These are phyloP conservation scores for Candolleomyces eurysporus DNA, from an alignment of 768 basidiomycete species.

Conservation along the genomic window DNA sequence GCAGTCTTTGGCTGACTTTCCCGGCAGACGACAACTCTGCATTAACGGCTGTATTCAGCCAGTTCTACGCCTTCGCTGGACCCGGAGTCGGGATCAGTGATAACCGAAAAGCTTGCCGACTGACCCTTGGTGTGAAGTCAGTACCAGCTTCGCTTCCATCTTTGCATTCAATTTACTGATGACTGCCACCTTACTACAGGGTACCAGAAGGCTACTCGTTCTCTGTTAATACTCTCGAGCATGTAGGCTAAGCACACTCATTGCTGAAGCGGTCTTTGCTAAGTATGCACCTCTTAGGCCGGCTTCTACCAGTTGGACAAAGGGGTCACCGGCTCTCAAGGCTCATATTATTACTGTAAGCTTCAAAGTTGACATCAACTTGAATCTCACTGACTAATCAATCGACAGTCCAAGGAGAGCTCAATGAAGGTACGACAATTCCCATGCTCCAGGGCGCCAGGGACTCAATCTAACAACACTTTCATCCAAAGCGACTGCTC, in stretches of 20 bases:
- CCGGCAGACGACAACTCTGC: not conserved
- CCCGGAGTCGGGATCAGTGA: slow-evolving; percentile 14
- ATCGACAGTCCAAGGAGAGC: slow-evolving; percentile 12
- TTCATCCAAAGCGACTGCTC: slow-evolving; percentile 10
- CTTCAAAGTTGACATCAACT: not conserved
- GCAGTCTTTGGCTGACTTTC: not conserved
- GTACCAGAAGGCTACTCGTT: slow-evolving; percentile 18
- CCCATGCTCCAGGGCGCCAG: not conserved
- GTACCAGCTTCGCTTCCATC: not conserved
- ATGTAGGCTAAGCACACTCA: slow-evolving; percentile 7
- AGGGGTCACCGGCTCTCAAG: slow-evolving; percentile 14
- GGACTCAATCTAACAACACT: not conserved
- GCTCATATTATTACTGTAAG: slow-evolving; percentile 19
- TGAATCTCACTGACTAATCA: not conserved
- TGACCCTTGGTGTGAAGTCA: slow-evolving; percentile 17
- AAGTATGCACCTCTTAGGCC: slow-evolving; percentile 4
- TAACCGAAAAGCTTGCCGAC: slow-evolving; percentile 20
- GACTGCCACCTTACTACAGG: slow-evolving; percentile 1
- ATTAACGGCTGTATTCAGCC: slow-evolving; percentile 9
- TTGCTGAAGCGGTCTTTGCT: no score
- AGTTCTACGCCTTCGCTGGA: slow-evolving; percentile 17
- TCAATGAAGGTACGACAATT: slow-evolving; percentile 12
- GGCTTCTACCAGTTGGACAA: slow-evolving; percentile 19
- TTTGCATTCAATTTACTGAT: not conserved
- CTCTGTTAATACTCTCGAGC: slow-evolving; percentile 14